Evolutionary conservation across 2,329 filamentous ascomycete genomes (phyloP).

Genomic region (Penicillium sp.): DNA sequence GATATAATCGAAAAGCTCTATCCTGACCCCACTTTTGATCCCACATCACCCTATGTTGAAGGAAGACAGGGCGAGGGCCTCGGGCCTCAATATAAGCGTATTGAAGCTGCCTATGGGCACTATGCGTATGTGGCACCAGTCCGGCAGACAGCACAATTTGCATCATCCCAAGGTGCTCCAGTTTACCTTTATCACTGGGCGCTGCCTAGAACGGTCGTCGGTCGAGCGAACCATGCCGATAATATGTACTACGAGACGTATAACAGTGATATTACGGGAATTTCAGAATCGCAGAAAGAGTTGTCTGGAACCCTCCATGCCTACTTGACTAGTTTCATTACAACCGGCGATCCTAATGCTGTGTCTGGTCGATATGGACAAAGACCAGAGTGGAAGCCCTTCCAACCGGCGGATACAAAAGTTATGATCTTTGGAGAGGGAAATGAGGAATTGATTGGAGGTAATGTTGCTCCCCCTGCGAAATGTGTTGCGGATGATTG

Average conservation of each 20-base stretch:
- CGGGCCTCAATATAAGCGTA: constrained; percentile 53
- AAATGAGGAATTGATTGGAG: constrained; percentile 51
- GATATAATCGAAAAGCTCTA: constrained; percentile 59
- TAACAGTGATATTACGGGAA: constrained; percentile 32
- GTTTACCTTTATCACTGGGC: constrained; percentile 58
- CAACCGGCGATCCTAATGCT: constrained; percentile 46
- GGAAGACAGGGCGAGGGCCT: constrained; percentile 29
- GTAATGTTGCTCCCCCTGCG: constrained; percentile 39
- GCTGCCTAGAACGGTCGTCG: constrained; percentile 42
- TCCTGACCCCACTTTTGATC: constrained; percentile 53
- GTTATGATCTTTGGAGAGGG: constrained; percentile 49
- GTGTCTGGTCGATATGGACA: constrained; percentile 25
- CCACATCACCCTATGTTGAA: constrained; percentile 27
- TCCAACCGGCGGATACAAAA: constrained; percentile 26
- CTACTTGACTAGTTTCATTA: constrained; percentile 52
- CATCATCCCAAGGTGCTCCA: constrained; percentile 34
- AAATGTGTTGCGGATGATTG: constrained; percentile 43
- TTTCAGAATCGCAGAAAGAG: constrained; percentile 43
- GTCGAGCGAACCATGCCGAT: constrained; percentile 50
- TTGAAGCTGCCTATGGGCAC: constrained; percentile 49
- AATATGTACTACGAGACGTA: constrained; percentile 50
- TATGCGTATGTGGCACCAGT: constrained; percentile 52
- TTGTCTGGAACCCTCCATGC: constrained; percentile 46
- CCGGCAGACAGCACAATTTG: constrained; percentile 45
- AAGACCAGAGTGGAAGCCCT: constrained; percentile 40